A percentile compares a stretch with the other conserved stretches of the same genome.
phyloP scores from a whole-genome alignment of 2,329 filamentous ascomycete genomes.

The Fusarium guadeloupense region DNA sequence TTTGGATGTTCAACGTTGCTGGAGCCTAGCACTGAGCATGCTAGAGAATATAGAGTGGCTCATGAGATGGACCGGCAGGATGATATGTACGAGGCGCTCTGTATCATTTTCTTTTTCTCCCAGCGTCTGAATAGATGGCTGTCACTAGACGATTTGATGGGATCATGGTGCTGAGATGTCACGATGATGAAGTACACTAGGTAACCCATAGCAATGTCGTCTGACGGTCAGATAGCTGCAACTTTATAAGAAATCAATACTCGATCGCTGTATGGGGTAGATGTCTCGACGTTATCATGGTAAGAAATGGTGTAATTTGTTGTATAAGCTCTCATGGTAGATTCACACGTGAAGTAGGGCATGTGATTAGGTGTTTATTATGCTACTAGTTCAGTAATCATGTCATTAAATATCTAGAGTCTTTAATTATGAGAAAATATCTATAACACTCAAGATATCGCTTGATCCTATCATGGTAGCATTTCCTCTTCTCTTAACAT shows the following conservation, averaged over 20 bases:
- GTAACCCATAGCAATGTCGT: background rate
- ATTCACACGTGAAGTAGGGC: background rate
- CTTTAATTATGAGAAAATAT: too few relatives aligned
- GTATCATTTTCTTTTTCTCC: conserved; percentile 38
- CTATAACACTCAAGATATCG: too few relatives aligned
- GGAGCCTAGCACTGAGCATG: conserved; percentile 32
- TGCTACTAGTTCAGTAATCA: background rate
- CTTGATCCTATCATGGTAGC: too few relatives aligned
- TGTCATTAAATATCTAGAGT: too few relatives aligned
- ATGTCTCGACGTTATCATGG: background rate
- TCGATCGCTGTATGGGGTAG: background rate
- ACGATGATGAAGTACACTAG: background rate
- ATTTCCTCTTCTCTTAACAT: too few relatives aligned
- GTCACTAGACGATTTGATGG: conserved; percentile 28
- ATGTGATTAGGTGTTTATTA: background rate
- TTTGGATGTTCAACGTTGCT: conserved; percentile 25
- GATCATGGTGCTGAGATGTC: conserved; percentile 2
- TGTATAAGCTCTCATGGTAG: too few relatives aligned
- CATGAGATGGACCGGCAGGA: conserved; percentile 32
- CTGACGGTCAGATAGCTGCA: background rate
- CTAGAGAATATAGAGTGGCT: conserved; percentile 35
- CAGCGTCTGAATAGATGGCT: conserved; percentile 46
- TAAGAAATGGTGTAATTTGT: background rate
- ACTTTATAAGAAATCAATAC: background rate
- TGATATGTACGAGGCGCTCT: conserved; percentile 41